phyloP scores from a whole-genome alignment of 192 early-diverging fungal species.

The Backusella australiensis region DNA sequence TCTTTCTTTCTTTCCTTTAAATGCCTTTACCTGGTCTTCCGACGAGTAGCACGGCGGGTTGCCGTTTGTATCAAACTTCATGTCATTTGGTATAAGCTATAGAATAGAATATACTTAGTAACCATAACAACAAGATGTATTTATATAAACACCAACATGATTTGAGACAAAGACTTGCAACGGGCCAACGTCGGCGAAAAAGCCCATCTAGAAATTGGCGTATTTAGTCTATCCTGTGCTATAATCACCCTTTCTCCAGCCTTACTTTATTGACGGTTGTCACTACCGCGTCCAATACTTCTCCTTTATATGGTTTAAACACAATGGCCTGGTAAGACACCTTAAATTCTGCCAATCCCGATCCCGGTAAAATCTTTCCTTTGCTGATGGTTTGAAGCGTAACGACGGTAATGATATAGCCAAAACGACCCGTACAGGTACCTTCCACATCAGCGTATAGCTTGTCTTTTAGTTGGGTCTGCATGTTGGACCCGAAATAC shows the following conservation, averaged over 20 bases:
- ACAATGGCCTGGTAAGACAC: conserved; percentile 92
- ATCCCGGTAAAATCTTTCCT: conserved; percentile 79
- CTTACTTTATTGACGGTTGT: conserved; percentile 85
- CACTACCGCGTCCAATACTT: conserved; percentile 92
- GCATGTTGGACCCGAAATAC: conserved; percentile 84
- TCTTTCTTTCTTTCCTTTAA: not conserved
- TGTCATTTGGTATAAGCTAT: conserved; percentile 82
- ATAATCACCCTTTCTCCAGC: not conserved
- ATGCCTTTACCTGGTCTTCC: conserved; percentile 60
- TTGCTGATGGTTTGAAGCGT: conserved; percentile 74
- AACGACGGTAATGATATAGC: conserved; percentile 91
- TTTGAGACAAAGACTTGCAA: conserved; percentile 88
- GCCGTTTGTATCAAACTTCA: conserved; percentile 88
- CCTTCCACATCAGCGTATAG: conserved; percentile 96
- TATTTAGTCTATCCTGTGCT: not conserved
- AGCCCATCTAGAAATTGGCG: conserved; percentile 67
- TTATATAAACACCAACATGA: conserved; percentile 47
- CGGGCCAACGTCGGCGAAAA: conserved; percentile 94
- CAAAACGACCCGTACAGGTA: conserved; percentile 88
- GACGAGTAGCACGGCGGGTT: conserved; percentile 81
- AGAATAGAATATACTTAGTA: no score
- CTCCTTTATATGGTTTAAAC: conserved; percentile 95
- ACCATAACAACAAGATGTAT: not conserved
- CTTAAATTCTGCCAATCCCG: conserved; percentile 88
- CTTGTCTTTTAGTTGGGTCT: conserved; percentile 70